Base-by-base conservation (phyloP, 2,329 filamentous ascomycete species). In the Bipolaris victoriae region DNA sequence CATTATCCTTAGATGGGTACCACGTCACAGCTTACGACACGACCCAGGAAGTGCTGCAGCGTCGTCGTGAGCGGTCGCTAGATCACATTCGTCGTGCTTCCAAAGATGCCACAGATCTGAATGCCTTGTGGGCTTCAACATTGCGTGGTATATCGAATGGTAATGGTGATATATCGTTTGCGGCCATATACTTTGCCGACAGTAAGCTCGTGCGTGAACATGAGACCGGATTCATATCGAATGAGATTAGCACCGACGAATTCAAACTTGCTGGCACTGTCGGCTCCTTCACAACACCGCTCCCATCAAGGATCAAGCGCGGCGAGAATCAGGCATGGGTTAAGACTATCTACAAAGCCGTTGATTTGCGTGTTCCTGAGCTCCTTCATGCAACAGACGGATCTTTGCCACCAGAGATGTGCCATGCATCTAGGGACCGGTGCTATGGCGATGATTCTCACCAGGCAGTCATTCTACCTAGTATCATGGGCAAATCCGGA, bases 361-460 rank as follows among this genome's bases (percentile, higher is more conserved):
- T 54, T 37, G 5, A 49, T 36, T 13, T 20, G n/a, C 52, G 29
- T 10, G 6, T 13, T 5, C 13, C 52, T 15, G 36, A 36, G 36
- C 45, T 54, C n/a, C 52, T 54, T 7, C 29, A 49, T 11, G 36
- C 45, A 15, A 11, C 41, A 26, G 31, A 52, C 40, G 31, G 41
- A 13, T 45, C 49, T 3, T 35, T 49, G 9, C 52, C 52, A 13
- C 7, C 16, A 46, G 52, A 36, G 15, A 54, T 54, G 52, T 36
- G 36, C 5, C 20, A 36, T 2, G 52, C 52, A 10, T 54, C 52
- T 20, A 41, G 36, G 26, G 47, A 13, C 5, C 44, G 52, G 29
- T 54, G 52, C 26, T 54, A 54, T 33, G 52, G 52, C 3, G 52
- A 54, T n/a, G n/a, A 29, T 7, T 49, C 44, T 22, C 45, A 41